Conservation (phyloP, 2,329 filamentous ascomycete species). For the Penicillium occitanis region DNA sequence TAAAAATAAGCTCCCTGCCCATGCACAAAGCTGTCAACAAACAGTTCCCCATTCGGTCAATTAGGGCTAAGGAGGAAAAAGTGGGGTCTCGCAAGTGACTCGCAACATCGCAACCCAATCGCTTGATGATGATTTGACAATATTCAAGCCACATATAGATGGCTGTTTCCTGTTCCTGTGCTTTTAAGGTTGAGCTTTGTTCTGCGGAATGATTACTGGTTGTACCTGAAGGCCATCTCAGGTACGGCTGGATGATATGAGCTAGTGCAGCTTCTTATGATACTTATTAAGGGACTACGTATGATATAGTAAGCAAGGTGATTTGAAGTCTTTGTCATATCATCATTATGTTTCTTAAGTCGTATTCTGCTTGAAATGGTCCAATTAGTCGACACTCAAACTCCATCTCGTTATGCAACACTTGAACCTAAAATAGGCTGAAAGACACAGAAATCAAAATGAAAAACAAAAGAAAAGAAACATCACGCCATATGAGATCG, state of each 20-base stretch:
- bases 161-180: neutral
- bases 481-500: neutral
- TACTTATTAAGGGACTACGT: too few species aligned
- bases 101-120: slow-evolving; percentile 3
- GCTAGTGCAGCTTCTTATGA: neutral
- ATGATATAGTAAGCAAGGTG: neutral
- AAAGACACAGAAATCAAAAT: neutral
- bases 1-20: neutral
- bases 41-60: neutral
- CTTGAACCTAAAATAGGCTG: too few species aligned
- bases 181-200: neutral
- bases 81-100: slow-evolving; percentile 11
- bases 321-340: neutral
- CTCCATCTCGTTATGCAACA: neutral
- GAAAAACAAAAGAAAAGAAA: neutral
- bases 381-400: neutral
- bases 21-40: neutral
- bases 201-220: neutral
- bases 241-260: neutral
- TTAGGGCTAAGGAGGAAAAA: slow-evolving; percentile 12
- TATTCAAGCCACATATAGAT: too few species aligned
- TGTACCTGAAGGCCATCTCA: neutral
- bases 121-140: neutral
- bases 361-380: neutral
- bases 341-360: neutral